Base-by-base conservation (phyloP, 495 filamentous ascomycete species). In the Penicillium antarcticum region DNA sequence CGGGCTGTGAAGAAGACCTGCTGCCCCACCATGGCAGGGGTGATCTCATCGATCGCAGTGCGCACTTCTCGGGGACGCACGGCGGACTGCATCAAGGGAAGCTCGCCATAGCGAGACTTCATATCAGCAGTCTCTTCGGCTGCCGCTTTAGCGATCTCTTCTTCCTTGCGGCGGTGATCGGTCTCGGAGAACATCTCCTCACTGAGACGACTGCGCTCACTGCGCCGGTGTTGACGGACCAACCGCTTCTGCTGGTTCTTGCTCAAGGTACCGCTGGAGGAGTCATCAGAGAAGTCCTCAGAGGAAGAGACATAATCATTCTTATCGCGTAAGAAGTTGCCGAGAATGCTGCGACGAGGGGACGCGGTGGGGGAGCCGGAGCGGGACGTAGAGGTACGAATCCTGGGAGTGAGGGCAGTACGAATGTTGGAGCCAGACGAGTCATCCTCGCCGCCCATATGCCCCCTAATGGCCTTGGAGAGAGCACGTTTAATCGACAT, bases 1-100 rank as follows among this genome's bases (percentile, higher is more conserved):
- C 88, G 84, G 5, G 87, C 91, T n/a, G 87, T 84, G 57, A 96
- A 85, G 42, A 76, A 67, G 39, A 96, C 75, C 40, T 82, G 77
- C 65, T 92, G 79, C 31, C 87, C 89, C 5, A 85, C 69, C 63
- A 85, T 71, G 18, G 71, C 71, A 14, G 80, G 72, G 16, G 76
- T 75, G 17, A 88, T 65, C 14, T 74, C 66, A 39, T 75, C 73
- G 10, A 89, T 67, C 7, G 64, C 60, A 44, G 80, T 65, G 12
- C 80, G 75, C 2, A 65, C 53, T 47, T 79, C 73, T 5, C 56
- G 57, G 0, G 54, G 51, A 26, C 71, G 67, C 13, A 66, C 56
- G 11, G 58, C 60, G 36, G 74, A 75, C 66, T 82, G 76, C 63
- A 84, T 69, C 49, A 82, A 64, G 46, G 75, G 74, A 32, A 76